Evolutionary conservation across 176 grass and related monocot genomes (phyloP).

Genomic region (Elaeis guineensis): DNA sequence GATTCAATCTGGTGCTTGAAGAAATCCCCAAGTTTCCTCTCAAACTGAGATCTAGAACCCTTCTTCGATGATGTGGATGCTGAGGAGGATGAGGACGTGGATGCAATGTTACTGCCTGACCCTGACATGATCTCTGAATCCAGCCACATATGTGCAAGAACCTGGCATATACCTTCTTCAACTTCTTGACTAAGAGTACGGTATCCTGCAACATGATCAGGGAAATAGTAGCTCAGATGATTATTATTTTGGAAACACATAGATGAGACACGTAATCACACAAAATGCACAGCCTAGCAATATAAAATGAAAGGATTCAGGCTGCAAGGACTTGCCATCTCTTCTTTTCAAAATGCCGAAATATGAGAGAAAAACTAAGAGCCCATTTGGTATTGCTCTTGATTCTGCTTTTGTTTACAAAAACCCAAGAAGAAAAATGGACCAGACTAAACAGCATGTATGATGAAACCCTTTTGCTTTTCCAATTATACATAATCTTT

Average conservation of each 20-base stretch:
- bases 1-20: slow-evolving; percentile 75
- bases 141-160: slow-evolving; percentile 79
- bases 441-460: no score
- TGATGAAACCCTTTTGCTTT: no score
- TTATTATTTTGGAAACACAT: not conserved
- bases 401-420: no score
- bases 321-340: no score
- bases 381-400: no score
- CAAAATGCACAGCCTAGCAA: not conserved
- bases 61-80: slow-evolving; percentile 41
- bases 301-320: no score
- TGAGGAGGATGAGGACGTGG: slow-evolving; percentile 42
- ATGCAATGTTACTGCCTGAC: slow-evolving; percentile 31
- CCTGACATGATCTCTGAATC: slow-evolving; percentile 60
- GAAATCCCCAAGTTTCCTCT: slow-evolving; percentile 59
- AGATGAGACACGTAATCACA: not conserved
- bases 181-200: slow-evolving; percentile 51
- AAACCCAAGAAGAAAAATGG: no score
- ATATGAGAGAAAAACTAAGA: no score
- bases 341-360: no score
- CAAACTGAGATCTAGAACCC: slow-evolving; percentile 44
- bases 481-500: no score
- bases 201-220: slow-evolving; percentile 42
- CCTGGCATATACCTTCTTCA: slow-evolving; percentile 84
- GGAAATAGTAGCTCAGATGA: slow-evolving; percentile 1